Percentiles rank a stretch among this genome's conserved stretches.
phyloP scores from a whole-genome alignment of 2,329 filamentous ascomycete genomes.

The Venturiaceae sp. region DNA sequence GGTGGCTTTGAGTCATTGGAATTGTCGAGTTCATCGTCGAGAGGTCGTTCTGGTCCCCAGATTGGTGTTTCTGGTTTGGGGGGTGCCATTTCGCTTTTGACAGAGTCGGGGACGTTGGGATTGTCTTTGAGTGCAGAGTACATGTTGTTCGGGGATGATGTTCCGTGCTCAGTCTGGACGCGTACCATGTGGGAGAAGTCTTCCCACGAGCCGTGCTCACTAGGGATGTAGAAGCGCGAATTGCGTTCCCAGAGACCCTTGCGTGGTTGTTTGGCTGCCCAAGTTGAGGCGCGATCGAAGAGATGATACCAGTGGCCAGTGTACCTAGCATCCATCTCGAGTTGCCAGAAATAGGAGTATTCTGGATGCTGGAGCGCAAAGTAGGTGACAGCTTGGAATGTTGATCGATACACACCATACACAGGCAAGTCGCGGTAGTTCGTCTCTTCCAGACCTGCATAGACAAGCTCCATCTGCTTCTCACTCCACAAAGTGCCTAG shows the following conservation, averaged over 20 bases:
- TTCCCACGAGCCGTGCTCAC: slow-evolving; percentile 59
- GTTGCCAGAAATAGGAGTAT: slow-evolving; percentile 88
- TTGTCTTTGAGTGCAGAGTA: slow-evolving; percentile 30
- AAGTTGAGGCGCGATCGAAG: slow-evolving; percentile 56
- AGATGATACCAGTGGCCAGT: slow-evolving; percentile 83
- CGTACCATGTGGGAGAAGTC: slow-evolving; percentile 60
- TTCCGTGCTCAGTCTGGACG: slow-evolving; percentile 47
- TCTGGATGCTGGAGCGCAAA: slow-evolving; percentile 84
- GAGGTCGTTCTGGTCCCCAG: slow-evolving; percentile 36
- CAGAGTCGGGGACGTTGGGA: slow-evolving; percentile 29
- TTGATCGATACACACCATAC: slow-evolving; percentile 60
- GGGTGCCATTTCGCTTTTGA: slow-evolving; percentile 20
- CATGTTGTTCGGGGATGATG: slow-evolving; percentile 32
- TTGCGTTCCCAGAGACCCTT: slow-evolving; percentile 70
- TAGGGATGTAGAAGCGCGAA: slow-evolving; percentile 66
- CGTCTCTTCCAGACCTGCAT: slow-evolving; percentile 39
- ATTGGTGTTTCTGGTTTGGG: slow-evolving; percentile 31
- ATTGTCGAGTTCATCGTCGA: slow-evolving; percentile 40
- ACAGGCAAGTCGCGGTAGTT: slow-evolving; percentile 52
- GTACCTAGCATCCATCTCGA: slow-evolving; percentile 90
- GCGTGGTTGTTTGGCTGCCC: slow-evolving; percentile 58
- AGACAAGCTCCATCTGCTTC: slow-evolving; percentile 44
- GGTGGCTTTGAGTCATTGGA: slow-evolving; percentile 45
- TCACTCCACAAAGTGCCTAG: slow-evolving; percentile 45
- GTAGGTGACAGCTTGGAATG: slow-evolving; percentile 91